Evolutionary conservation across 345 rosid species (phyloP).

Genomic region (Limnanthes douglasii): DNA sequence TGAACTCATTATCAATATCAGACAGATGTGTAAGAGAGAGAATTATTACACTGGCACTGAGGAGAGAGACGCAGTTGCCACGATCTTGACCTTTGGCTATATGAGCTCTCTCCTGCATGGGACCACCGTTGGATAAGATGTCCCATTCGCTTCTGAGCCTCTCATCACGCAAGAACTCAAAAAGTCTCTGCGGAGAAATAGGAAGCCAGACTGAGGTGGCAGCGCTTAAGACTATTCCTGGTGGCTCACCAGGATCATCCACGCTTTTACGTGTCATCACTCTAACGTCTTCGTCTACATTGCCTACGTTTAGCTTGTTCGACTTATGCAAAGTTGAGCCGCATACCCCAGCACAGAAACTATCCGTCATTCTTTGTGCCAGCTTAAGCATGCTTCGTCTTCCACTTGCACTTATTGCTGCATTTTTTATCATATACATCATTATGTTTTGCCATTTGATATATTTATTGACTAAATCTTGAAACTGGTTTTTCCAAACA

Average conservation of each 20-base stretch:
- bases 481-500: neutral
- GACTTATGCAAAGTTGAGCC: slow-evolving; percentile 35
- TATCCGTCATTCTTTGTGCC: slow-evolving; percentile 48
- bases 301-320: slow-evolving; percentile 36
- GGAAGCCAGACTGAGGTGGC: slow-evolving; percentile 61
- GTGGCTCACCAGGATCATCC: slow-evolving; percentile 51
- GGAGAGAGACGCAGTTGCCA: slow-evolving; percentile 50
- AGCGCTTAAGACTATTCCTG: slow-evolving; percentile 48
- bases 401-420: slow-evolving; percentile 37
- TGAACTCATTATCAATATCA: too few species aligned
- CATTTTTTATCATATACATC: neutral
- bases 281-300: slow-evolving; percentile 40
- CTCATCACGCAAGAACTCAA: slow-evolving; percentile 41
- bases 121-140: slow-evolving; percentile 45
- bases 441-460: neutral
- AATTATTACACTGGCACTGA: slow-evolving; percentile 36
- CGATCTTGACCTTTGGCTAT: slow-evolving; percentile 47
- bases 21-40: neutral
- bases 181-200: slow-evolving; percentile 34
- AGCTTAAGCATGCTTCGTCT: slow-evolving; percentile 46
- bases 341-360: slow-evolving; percentile 46
- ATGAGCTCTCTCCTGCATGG: slow-evolving; percentile 51
- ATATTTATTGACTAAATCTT: neutral
- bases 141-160: slow-evolving; percentile 52
- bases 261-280: slow-evolving; percentile 47